Evolutionary conservation across 148 eudicot genomes (phyloP).

Genomic region (Cornus suecica): DNA sequence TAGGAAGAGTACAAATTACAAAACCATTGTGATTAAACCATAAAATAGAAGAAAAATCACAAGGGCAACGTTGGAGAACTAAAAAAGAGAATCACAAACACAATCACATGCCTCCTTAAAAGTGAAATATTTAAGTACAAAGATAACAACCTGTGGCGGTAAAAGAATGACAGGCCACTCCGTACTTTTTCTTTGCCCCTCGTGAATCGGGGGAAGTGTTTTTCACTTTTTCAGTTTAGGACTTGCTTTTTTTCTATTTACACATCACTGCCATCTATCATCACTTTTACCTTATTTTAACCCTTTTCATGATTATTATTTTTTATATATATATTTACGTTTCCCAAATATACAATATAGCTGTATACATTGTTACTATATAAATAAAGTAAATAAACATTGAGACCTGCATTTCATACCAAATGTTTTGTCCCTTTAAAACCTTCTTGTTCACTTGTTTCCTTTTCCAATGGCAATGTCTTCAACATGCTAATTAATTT

Average conservation of each 20-base stretch:
- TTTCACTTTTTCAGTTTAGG: constrained; percentile 10
- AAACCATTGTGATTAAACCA: too few relatives aligned
- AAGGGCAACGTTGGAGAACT: background rate
- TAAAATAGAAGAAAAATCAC: background rate
- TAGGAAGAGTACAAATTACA: too few relatives aligned
- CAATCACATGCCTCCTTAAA: background rate
- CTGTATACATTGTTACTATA: too few relatives aligned
- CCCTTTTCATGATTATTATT: background rate
- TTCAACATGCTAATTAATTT: background rate
- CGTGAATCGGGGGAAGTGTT: constrained; percentile 20
- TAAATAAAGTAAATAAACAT: background rate
- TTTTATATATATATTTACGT: background rate
- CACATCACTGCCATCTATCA: constrained; percentile 17
- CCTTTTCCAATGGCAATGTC: constrained; percentile 9
- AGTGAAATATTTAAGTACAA: background rate
- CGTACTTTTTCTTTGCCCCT: constrained; percentile 8
- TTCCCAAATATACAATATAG: background rate
- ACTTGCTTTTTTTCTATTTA: background rate
- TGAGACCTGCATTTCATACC: constrained; percentile 13
- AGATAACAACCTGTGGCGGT: constrained; percentile 9
- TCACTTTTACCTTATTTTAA: constrained; percentile 9
- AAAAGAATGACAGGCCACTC: constrained; percentile 6
- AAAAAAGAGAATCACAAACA: background rate
- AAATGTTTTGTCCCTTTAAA: constrained; percentile 20
- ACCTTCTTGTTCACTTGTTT: background rate